phyloP scores from a whole-genome alignment of 1,139 yeast species.

The Blastobotrys ciferrii region DNA sequence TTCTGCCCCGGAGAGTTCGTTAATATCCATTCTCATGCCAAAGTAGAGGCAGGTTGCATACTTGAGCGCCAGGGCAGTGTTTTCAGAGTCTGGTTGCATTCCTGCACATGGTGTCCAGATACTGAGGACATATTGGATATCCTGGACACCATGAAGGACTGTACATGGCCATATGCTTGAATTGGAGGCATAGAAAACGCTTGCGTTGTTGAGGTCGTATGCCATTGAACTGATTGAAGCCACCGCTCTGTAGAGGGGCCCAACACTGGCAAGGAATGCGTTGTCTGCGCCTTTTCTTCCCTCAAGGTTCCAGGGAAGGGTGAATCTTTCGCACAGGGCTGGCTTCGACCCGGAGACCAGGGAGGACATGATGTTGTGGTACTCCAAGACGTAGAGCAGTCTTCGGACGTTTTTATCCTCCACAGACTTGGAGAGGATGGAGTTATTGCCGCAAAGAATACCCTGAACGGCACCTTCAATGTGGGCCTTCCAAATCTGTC shows the following conservation, averaged over 20 bases:
- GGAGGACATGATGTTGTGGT: conserved; percentile 22
- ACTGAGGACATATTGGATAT: conserved; percentile 19
- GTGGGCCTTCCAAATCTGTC: conserved; percentile 22
- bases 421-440: conserved; percentile 1
- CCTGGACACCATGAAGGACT: conserved; percentile 14
- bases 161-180: conserved; percentile 18
- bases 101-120: conserved; percentile 18
- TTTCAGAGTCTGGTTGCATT: conserved; percentile 17
- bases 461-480: conserved; percentile 22
- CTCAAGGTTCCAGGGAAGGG: conserved; percentile 13
- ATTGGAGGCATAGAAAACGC: conserved; percentile 15
- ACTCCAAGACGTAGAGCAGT: conserved; percentile 18
- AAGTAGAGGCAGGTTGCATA: conserved; percentile 21
- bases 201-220: conserved; percentile 12
- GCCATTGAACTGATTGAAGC: conserved; percentile 19
- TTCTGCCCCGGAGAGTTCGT: conserved; percentile 12
- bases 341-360: conserved; percentile 16
- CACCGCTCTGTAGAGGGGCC: conserved; percentile 18
- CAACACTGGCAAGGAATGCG: conserved; percentile 15
- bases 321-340: conserved; percentile 16
- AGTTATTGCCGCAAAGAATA: conserved; percentile 12
- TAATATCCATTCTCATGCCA: conserved; percentile 21
- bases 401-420: conserved; percentile 12
- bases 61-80: conserved; percentile 20
- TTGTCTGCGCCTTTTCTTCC: conserved; percentile 8